Evolutionary conservation across 129 eudicot genomes (phyloP).

Genomic region (Chrysanthemum seticuspe): DNA sequence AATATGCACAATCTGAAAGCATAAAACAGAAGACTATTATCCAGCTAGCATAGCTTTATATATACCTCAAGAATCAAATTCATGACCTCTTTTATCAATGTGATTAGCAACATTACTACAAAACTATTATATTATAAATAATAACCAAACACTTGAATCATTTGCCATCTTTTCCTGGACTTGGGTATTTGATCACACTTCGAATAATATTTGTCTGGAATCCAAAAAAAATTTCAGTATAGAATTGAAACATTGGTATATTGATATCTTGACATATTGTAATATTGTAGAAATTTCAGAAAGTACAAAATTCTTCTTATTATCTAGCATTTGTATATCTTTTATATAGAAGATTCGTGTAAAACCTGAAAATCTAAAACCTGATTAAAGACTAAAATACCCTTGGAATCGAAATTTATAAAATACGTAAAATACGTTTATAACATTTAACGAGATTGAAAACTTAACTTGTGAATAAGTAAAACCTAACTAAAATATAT

Average conservation of each 20-base stretch:
- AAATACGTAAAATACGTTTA: no score
- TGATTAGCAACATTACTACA: constrained; percentile 4
- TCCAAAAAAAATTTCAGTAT: constrained; percentile 20
- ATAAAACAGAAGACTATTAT: constrained; percentile 18
- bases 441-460: no score
- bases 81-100: constrained; percentile 8
- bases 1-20: constrained; percentile 10
- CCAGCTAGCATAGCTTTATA: constrained; percentile 22
- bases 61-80: constrained; percentile 20
- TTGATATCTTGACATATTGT: background rate
- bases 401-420: no score
- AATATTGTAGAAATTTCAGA: constrained; percentile 5
- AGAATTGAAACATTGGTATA: constrained; percentile 11
- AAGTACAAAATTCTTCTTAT: constrained; percentile 33
- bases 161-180: background rate
- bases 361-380: no score
- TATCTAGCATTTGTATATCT: constrained; percentile 17
- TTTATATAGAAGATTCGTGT: constrained; percentile 38
- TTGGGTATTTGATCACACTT: background rate
- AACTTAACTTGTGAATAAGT: no score
- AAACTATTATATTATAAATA: background rate
- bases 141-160: constrained; percentile 8
- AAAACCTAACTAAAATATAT: no score
- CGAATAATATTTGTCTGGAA: constrained; percentile 27
- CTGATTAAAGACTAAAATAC: no score